Percentiles rank a stretch among this genome's conserved stretches.
phyloP scores from a whole-genome alignment of 495 filamentous ascomycete genomes.

The Rusavskia elegans region DNA sequence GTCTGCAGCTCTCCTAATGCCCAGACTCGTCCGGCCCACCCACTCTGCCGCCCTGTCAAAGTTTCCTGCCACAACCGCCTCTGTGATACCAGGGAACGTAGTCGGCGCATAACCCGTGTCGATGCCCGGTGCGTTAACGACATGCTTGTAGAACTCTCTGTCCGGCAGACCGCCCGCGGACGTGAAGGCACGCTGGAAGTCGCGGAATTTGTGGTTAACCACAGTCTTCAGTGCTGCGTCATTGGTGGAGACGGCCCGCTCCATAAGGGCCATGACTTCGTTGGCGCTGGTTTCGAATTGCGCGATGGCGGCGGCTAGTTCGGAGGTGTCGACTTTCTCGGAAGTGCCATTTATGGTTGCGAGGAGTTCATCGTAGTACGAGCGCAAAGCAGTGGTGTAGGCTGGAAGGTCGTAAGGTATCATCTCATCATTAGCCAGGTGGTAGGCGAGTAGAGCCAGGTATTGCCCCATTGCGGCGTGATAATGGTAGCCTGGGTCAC shows the following conservation, averaged over 20 bases:
- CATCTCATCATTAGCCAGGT: slow-evolving; percentile 16
- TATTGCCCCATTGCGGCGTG: slow-evolving; percentile 35
- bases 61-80: slow-evolving; percentile 15
- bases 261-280: neutral
- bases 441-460: slow-evolving; percentile 20
- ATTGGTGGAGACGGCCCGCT: slow-evolving; percentile 1
- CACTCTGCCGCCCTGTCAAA: slow-evolving; percentile 11
- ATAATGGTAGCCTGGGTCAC: slow-evolving; percentile 45
- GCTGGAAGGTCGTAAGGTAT: slow-evolving; percentile 19
- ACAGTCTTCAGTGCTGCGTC: slow-evolving; percentile 6
- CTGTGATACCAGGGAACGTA: slow-evolving; percentile 19
- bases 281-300: slow-evolving; percentile 1
- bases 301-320: slow-evolving; percentile 4
- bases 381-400: slow-evolving; percentile 11
- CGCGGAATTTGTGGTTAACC: slow-evolving; percentile 15
- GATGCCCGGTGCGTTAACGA: slow-evolving; percentile 11
- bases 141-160: slow-evolving; percentile 20
- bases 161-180: slow-evolving; percentile 16
- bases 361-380: slow-evolving; percentile 11
- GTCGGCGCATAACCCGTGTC: slow-evolving; percentile 21
- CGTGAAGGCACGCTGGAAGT: slow-evolving; percentile 17
- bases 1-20: slow-evolving; percentile 14
- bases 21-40: slow-evolving; percentile 16
- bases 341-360: neutral
- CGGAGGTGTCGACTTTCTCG: slow-evolving; percentile 3